Evolutionary conservation across 108 stramenopile genomes (phyloP).

Genomic region (Nitzschia sp.): DNA sequence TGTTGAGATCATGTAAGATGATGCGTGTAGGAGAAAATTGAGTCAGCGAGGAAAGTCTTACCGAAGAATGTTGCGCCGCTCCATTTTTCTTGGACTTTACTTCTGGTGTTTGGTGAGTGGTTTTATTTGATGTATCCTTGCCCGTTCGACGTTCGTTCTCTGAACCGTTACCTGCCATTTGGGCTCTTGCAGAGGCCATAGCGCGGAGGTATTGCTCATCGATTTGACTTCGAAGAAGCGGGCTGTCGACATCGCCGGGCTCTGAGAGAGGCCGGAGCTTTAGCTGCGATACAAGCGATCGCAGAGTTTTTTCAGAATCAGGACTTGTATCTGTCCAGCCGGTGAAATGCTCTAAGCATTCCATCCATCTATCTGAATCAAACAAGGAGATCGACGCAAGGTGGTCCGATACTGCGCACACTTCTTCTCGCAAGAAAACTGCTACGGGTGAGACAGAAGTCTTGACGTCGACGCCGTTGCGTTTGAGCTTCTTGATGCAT

Average conservation of each 20-base stretch:
- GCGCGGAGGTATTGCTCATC: conserved; percentile 74
- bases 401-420: conserved; percentile 88
- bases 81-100: background rate
- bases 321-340: conserved; percentile 68
- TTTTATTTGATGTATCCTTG: conserved; percentile 3
- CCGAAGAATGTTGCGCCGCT: background rate
- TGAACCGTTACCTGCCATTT: conserved; percentile 43
- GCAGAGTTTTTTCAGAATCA: conserved; percentile 36
- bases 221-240: conserved; percentile 71
- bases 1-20: no score
- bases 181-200: conserved; percentile 63
- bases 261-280: conserved; percentile 52
- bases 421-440: conserved; percentile 84
- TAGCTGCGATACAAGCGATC: conserved; percentile 51
- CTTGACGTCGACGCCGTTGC: conserved; percentile 85
- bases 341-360: conserved; percentile 60
- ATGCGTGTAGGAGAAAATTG: no score
- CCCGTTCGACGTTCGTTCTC: conserved; percentile 17
- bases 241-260: conserved; percentile 67
- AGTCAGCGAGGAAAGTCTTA: background rate
- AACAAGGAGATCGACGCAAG: conserved; percentile 79
- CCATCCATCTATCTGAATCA: conserved; percentile 85
- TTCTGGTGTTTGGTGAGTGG: background rate
- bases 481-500: conserved; percentile 90
- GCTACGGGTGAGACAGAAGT: conserved; percentile 71